These are phyloP conservation scores for Aspergillus sp. DNA, from an alignment of 2,329 filamentous ascomycete genomes.

Conservation along the genomic window DNA sequence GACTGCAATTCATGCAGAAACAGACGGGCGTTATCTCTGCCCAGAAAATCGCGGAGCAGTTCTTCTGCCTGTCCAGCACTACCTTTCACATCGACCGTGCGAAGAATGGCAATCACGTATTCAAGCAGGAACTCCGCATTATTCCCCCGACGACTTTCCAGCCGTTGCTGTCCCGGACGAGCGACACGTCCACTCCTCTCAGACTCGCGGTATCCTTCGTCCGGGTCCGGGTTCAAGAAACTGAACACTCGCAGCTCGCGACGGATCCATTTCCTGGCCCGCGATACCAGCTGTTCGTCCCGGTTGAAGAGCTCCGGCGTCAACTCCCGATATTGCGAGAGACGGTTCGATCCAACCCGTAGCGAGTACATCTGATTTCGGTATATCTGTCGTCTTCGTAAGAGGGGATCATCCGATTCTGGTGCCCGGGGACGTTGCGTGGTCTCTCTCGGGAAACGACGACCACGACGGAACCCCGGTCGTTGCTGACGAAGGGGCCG, in stretches of 20 bases:
- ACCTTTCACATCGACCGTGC: conserved; percentile 71
- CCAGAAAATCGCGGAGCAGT: conserved; percentile 69
- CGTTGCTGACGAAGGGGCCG: conserved; percentile 3
- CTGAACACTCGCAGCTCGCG: conserved; percentile 77
- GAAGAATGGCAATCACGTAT: conserved; percentile 75
- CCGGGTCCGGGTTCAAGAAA: conserved; percentile 49
- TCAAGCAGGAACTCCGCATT: conserved; percentile 80
- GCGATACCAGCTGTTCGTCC: conserved; percentile 61
- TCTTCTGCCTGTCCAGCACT: conserved; percentile 71
- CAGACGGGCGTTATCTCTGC: conserved; percentile 60
- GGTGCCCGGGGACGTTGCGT: conserved; percentile 18
- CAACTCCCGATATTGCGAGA: conserved; percentile 68
- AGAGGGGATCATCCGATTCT: conserved; percentile 40
- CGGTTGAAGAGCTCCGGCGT: conserved; percentile 57
- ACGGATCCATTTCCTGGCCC: conserved; percentile 72
- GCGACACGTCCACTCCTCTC: conserved; percentile 6
- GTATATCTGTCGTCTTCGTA: conserved; percentile 65
- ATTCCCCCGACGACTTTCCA: conserved; percentile 45
- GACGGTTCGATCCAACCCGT: conserved; percentile 71
- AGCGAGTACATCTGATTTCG: conserved; percentile 62
- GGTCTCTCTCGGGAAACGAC: conserved; percentile 13
- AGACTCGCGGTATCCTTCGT: conserved; percentile 8
- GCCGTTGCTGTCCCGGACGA: conserved; percentile 23
- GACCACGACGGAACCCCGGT: conserved; percentile 5
- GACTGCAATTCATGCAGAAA: conserved; percentile 78